Evolutionary conservation across 345 rosid species (phyloP).

Genomic region (Eucalyptus coolabah): DNA sequence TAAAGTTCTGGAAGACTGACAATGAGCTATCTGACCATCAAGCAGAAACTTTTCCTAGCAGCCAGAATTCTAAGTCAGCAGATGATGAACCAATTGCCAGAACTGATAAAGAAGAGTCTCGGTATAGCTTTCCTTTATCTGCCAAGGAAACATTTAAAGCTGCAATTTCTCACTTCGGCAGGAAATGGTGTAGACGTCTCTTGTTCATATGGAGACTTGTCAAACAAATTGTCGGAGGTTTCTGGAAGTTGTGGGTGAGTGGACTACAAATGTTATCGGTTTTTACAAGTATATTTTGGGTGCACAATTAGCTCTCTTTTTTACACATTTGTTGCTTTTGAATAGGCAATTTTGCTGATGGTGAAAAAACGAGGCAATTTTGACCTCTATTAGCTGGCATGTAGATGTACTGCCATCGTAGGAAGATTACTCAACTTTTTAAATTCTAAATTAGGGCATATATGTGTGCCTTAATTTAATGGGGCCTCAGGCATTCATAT

Average conservation of each 20-base stretch:
- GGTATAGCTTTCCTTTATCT: conserved; percentile 34
- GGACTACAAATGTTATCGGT: not conserved
- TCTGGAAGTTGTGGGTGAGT: conserved; percentile 78
- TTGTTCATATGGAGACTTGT: conserved; percentile 50
- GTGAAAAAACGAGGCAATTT: not conserved
- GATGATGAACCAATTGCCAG: conserved; percentile 24
- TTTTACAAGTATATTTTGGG: not conserved
- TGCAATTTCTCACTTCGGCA: conserved; percentile 46
- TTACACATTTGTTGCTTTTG: not conserved
- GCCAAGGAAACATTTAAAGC: conserved; percentile 76
- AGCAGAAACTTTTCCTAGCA: conserved; percentile 28
- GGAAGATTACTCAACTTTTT: not conserved
- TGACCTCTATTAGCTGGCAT: not conserved
- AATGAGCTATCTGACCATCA: conserved; percentile 31
- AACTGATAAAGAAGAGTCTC: conserved; percentile 46
- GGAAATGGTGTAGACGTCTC: conserved; percentile 66
- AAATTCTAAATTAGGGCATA: not conserved
- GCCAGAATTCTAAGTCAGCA: conserved; percentile 20
- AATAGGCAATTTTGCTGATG: not conserved
- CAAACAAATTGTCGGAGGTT: conserved; percentile 31
- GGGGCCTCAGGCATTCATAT: not conserved
- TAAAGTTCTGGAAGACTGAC: conserved; percentile 42
- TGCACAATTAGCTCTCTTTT: not conserved
- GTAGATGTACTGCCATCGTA: not conserved
- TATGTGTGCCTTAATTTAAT: not conserved